Percentiles rank a stretch among this genome's conserved stretches.
Evolutionary conservation across 1,284 basidiomycete genomes (phyloP).

Genomic region (Ustilago crameri): DNA sequence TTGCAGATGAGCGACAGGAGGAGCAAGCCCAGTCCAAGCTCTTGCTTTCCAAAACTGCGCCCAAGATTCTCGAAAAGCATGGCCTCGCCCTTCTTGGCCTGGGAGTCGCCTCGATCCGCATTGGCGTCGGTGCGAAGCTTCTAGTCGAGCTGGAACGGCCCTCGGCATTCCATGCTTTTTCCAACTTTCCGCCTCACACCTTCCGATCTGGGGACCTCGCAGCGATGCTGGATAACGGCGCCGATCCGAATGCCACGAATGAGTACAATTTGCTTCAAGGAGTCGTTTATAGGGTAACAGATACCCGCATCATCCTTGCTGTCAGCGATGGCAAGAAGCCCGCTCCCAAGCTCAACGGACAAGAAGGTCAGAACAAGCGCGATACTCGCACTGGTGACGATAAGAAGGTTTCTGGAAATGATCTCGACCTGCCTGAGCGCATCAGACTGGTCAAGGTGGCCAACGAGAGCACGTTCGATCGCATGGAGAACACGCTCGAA

Average conservation of each 20-base stretch:
- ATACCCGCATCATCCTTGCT: conserved; percentile 34
- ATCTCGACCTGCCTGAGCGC: conserved; percentile 82
- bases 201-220: conserved; percentile 87
- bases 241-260: conserved; percentile 33
- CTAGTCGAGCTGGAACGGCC: conserved; percentile 87
- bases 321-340: conserved; percentile 29
- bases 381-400: conserved; percentile 63
- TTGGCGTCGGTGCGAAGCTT: conserved; percentile 92
- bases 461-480: conserved; percentile 89
- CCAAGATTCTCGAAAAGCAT: conserved; percentile 85
- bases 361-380: conserved; percentile 24
- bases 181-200: conserved; percentile 83
- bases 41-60: conserved; percentile 83
- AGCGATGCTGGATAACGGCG: conserved; percentile 77
- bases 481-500: conserved; percentile 68
- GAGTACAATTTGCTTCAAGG: conserved; percentile 31
- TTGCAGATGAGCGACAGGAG: conserved; percentile 79
- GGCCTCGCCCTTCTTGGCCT: conserved; percentile 83
- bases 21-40: conserved; percentile 85
- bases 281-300: conserved; percentile 40
- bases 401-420: conserved; percentile 72
- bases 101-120: conserved; percentile 76
- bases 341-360: background rate
- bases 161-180: conserved; percentile 78
- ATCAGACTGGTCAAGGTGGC: conserved; percentile 88